Evolutionary conservation across 805 yeast species (phyloP).

Genomic region (Lipomyces anomalus): DNA sequence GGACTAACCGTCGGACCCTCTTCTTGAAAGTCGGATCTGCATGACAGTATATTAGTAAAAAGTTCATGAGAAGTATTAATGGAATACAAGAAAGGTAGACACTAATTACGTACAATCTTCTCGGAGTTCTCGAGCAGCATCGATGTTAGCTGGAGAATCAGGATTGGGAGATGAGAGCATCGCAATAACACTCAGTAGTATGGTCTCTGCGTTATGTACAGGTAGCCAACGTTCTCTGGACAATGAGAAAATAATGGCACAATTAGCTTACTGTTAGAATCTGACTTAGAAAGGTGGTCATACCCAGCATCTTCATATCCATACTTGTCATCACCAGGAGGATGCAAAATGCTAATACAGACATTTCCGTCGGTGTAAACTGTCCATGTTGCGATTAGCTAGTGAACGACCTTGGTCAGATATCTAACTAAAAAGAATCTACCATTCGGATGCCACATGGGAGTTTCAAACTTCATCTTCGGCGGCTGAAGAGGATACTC

Average conservation of each 20-base stretch:
- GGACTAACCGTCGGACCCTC: conserved; percentile 55
- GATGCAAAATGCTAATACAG: conserved; percentile 77
- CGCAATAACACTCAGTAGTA: conserved; percentile 72
- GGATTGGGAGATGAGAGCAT: conserved; percentile 89
- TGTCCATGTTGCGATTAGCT: conserved; percentile 34
- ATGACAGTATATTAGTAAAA: background rate
- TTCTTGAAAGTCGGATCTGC: conserved; percentile 49
- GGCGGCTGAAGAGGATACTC: conserved; percentile 74
- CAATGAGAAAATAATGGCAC: background rate
- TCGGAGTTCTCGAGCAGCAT: conserved; percentile 79
- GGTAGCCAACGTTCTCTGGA: conserved; percentile 90
- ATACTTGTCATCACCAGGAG: conserved; percentile 86
- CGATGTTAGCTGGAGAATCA: conserved; percentile 89
- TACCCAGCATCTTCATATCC: conserved; percentile 72
- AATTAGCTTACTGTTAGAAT: background rate
- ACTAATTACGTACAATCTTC: conserved; percentile 47
- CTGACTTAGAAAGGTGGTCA: background rate
- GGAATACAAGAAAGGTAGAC: background rate
- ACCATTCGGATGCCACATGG: conserved; percentile 74
- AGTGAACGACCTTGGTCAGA: background rate
- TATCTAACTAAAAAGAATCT: conserved; percentile 1
- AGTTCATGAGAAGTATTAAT: background rate
- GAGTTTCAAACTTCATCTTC: conserved; percentile 56
- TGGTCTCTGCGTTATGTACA: conserved; percentile 82
- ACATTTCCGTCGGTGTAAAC: conserved; percentile 81